Evolutionary conservation across 2,329 filamentous ascomycete species (phyloP).

Genomic region (Xylariales sp.): DNA sequence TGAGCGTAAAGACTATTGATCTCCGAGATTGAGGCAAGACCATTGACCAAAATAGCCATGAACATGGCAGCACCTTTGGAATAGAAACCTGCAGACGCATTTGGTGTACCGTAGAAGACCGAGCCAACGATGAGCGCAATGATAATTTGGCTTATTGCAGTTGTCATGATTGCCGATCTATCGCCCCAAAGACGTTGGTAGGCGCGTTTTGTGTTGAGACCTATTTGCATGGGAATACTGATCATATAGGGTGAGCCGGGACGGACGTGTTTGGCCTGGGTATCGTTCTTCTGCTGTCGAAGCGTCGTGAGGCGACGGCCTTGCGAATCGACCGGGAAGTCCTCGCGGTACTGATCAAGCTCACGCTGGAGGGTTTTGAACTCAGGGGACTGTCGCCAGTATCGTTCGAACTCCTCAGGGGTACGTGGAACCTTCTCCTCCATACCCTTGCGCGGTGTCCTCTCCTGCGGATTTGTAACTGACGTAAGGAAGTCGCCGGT

Average conservation of each 20-base stretch:
- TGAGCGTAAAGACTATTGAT: slow-evolving; percentile 40
- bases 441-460: slow-evolving; percentile 50
- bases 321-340: slow-evolving; percentile 37
- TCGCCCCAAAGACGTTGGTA: slow-evolving; percentile 51
- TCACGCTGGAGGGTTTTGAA: slow-evolving; percentile 38
- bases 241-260: slow-evolving; percentile 55
- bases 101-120: slow-evolving; percentile 50
- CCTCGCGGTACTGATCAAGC: slow-evolving; percentile 44
- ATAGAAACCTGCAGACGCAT: slow-evolving; percentile 48
- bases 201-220: slow-evolving; percentile 44
- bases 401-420: slow-evolving; percentile 60
- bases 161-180: slow-evolving; percentile 40
- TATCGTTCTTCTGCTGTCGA: slow-evolving; percentile 42
- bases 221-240: slow-evolving; percentile 48
- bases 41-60: slow-evolving; percentile 56
- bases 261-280: slow-evolving; percentile 49
- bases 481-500: slow-evolving; percentile 67
- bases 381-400: slow-evolving; percentile 42
- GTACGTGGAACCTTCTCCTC: slow-evolving; percentile 61
- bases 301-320: slow-evolving; percentile 34
- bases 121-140: slow-evolving; percentile 58
- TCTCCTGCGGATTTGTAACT: slow-evolving; percentile 60
- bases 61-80: slow-evolving; percentile 54
- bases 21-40: slow-evolving; percentile 53
- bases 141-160: slow-evolving; percentile 43